Conservation (phyloP, 2,329 filamentous ascomycete genomes). For the Colletotrichum cuscutae region DNA sequence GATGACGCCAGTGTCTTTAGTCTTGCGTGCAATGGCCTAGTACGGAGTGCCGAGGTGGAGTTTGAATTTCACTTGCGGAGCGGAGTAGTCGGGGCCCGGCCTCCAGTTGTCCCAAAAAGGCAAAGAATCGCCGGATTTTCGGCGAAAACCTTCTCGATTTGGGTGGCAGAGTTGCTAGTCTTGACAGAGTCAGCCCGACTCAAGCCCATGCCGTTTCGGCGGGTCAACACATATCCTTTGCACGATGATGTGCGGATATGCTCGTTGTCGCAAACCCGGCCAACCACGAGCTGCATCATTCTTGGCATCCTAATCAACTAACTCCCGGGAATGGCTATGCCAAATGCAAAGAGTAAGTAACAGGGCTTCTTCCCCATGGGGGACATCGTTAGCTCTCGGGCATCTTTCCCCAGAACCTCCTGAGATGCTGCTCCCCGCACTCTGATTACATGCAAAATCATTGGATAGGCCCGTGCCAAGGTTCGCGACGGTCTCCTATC, state of each 20-base stretch:
- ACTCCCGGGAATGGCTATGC: background rate
- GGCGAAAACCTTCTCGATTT: background rate
- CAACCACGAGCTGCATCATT: background rate
- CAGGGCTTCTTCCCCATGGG: slow-evolving; percentile 11
- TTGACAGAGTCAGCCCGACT: no score
- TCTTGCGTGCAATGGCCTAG: background rate
- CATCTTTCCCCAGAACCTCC: background rate
- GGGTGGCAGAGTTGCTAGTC: background rate
- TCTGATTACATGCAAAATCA: background rate
- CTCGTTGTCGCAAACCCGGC: background rate
- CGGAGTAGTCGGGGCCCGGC: background rate
- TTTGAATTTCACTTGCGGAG: background rate
- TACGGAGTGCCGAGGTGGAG: background rate
- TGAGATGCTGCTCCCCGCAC: background rate
- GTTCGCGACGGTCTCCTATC: background rate
- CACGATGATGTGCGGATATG: background rate
- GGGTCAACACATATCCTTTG: background rate
- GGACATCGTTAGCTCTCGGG: background rate
- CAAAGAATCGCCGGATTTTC: background rate
- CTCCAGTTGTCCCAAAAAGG: background rate
- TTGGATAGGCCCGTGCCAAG: background rate
- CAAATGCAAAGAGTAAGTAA: background rate
- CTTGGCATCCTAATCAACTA: no score
- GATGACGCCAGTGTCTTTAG: background rate
- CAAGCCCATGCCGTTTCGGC: no score